Percentiles rank a stretch among this genome's conserved stretches.
phyloP scores from a whole-genome alignment of 495 filamentous ascomycete genomes.

The Neurospora discreta region DNA sequence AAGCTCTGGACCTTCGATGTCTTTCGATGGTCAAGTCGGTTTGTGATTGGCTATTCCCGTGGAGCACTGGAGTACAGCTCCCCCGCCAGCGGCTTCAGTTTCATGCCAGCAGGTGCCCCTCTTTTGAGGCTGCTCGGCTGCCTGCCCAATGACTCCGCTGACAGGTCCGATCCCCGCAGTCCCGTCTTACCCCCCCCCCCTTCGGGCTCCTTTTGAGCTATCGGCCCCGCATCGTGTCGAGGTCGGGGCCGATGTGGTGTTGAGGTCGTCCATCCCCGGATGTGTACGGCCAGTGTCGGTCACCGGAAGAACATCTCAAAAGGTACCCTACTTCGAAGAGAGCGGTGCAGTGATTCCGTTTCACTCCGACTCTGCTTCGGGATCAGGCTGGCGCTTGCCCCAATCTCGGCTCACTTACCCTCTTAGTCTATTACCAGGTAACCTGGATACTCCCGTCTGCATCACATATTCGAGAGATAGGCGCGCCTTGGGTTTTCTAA shows the following conservation, averaged over 20 bases:
- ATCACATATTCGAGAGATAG: background rate
- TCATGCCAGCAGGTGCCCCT: slow-evolving; percentile 2
- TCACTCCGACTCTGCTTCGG: too few relatives aligned
- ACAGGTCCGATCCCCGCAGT: background rate
- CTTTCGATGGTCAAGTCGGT: slow-evolving; percentile 18
- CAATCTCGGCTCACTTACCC: background rate
- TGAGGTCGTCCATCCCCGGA: background rate
- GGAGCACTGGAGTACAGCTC: slow-evolving; percentile 4
- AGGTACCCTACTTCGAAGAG: too few relatives aligned
- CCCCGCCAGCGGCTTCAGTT: slow-evolving; percentile 10
- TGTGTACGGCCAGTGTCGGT: too few relatives aligned
- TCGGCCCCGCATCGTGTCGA: background rate
- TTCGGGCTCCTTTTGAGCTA: background rate
- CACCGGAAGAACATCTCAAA: too few relatives aligned
- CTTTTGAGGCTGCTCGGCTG: slow-evolving; percentile 1
- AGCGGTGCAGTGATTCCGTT: too few relatives aligned
- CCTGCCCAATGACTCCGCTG: slow-evolving; percentile 4
- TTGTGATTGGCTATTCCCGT: slow-evolving; percentile 13
- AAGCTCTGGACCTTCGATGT: slow-evolving; percentile 25
- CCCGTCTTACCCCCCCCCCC: too few relatives aligned
- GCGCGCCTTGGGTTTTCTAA: background rate
- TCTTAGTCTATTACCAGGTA: background rate
- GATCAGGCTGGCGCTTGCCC: too few relatives aligned
- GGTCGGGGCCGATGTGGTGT: background rate
- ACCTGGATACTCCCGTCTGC: background rate